Conservation (phyloP, 768 basidiomycete genomes). For the Leccinum subtestaceum region DNA sequence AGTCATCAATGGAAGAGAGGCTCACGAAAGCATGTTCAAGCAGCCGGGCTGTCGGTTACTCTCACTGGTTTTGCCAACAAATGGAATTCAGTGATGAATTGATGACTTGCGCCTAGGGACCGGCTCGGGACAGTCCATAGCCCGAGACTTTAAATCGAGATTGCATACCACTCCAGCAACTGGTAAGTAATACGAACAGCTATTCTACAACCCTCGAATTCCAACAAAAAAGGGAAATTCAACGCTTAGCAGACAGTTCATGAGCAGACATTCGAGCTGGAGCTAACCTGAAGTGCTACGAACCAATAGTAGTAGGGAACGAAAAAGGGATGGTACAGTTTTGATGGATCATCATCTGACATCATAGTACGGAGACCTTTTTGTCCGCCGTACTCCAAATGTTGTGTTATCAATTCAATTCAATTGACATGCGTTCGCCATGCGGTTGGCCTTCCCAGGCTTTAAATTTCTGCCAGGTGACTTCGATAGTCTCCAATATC, state of each 20-base stretch:
- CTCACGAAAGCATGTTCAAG: background rate
- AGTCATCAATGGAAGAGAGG: background rate
- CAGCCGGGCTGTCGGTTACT: too few relatives aligned
- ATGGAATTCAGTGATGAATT: too few relatives aligned
- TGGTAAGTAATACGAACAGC: too few relatives aligned
- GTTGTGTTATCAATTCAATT: background rate
- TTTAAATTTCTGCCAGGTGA: background rate
- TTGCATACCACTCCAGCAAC: too few relatives aligned
- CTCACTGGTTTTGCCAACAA: too few relatives aligned
- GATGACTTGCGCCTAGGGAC: too few relatives aligned
- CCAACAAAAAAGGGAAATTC: background rate
- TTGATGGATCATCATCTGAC: background rate
- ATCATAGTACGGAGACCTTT: background rate
- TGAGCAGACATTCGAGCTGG: too few relatives aligned
- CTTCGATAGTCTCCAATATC: background rate
- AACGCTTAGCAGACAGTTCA: background rate
- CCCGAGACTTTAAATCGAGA: too few relatives aligned
- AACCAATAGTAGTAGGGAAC: background rate
- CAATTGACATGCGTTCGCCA: background rate
- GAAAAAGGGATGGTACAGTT: background rate
- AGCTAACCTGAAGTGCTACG: too few relatives aligned
- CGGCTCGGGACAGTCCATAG: too few relatives aligned
- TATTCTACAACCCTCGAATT: background rate
- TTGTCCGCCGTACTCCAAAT: background rate
- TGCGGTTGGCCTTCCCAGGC: constrained; percentile 2